Conservation (phyloP, 1,284 basidiomycete genomes). For the Laetiporus sulphureus region DNA sequence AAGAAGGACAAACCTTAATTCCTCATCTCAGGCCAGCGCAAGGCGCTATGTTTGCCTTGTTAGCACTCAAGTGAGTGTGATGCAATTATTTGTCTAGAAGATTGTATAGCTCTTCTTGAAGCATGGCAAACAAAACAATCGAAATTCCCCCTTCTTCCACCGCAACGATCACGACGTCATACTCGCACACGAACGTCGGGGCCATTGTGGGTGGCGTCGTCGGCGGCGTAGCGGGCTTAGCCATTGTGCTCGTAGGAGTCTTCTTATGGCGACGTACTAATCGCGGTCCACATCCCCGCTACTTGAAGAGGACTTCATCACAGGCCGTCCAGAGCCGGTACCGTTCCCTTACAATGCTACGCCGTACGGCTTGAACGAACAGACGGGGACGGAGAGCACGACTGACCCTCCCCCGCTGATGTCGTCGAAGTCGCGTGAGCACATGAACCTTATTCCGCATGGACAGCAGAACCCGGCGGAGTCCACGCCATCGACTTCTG, state of each 20-base stretch:
- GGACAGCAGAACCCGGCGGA: background rate
- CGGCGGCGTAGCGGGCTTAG: conserved; percentile 12
- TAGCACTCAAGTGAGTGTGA: conserved; percentile 18
- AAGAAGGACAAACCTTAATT: background rate
- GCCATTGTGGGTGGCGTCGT: conserved; percentile 15
- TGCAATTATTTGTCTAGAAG: background rate
- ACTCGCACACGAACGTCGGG: conserved; percentile 1
- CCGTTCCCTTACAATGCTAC: conserved; percentile 2
- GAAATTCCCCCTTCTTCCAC: background rate
- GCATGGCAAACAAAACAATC: conserved; percentile 15
- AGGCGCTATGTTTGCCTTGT: conserved; percentile 17
- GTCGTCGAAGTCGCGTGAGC: conserved; percentile 16
- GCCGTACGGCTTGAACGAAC: background rate
- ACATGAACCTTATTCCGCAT: conserved; percentile 1
- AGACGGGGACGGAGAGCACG: background rate
- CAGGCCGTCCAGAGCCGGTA: background rate
- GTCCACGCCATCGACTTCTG: background rate
- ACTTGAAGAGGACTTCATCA: conserved; percentile 1
- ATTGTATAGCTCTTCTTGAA: background rate
- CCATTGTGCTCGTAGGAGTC: conserved; percentile 1
- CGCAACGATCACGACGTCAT: background rate
- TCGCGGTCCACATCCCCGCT: conserved; percentile 1
- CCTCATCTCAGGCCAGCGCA: conserved; percentile 11
- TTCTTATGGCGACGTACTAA: conserved; percentile 6
- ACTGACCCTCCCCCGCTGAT: background rate